Evolutionary conservation across 106 monocot species (phyloP).

Genomic region (Agapanthus africanus): DNA sequence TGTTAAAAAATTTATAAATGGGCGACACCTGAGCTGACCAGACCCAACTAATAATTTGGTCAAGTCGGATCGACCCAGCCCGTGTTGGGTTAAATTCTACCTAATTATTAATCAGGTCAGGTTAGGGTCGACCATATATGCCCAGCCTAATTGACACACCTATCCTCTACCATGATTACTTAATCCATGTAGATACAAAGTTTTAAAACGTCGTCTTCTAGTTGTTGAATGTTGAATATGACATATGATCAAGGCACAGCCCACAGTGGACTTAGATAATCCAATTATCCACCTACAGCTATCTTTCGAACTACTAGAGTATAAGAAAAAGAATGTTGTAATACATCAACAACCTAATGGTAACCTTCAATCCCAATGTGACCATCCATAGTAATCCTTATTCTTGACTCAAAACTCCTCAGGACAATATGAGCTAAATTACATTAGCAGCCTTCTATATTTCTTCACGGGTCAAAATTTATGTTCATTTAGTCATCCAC

Average conservation of each 20-base stretch:
- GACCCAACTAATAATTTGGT: too few relatives aligned
- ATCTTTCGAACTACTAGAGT: neutral
- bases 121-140: too few relatives aligned
- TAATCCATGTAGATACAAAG: conserved; percentile 1
- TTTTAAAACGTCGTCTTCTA: neutral
- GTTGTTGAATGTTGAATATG: too few relatives aligned
- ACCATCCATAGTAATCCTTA: neutral
- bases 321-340: neutral
- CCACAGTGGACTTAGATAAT: neutral
- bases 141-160: too few relatives aligned
- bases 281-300: neutral
- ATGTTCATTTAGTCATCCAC: neutral
- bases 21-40: too few relatives aligned
- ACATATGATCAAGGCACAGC: too few relatives aligned
- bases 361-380: neutral
- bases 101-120: too few relatives aligned
- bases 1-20: too few relatives aligned
- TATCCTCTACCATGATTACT: neutral
- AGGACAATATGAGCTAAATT: neutral
- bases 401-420: neutral
- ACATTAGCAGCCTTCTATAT: neutral
- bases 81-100: too few relatives aligned
- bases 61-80: too few relatives aligned
- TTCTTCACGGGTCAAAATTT: neutral
- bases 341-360: neutral